Conservation (phyloP, 129 eudicot species). For the Escallonia rubra region DNA sequence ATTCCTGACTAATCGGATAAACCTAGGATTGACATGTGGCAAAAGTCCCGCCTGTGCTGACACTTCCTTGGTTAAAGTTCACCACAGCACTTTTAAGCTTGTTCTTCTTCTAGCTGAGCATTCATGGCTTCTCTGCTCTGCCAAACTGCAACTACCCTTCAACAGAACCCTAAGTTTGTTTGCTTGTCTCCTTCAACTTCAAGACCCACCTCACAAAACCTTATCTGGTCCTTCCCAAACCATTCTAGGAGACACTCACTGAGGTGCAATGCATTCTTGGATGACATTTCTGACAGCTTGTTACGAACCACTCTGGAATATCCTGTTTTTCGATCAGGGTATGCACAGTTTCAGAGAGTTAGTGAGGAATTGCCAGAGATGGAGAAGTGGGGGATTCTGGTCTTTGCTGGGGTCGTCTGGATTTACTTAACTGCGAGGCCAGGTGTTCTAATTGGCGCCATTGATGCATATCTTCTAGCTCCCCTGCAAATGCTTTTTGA, state of each 20-base stretch:
- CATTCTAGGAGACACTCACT: constrained; percentile 25
- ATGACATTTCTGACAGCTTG: constrained; percentile 38
- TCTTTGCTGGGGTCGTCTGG: constrained; percentile 74
- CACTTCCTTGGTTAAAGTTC: constrained; percentile 4
- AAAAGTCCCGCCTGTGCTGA: constrained; percentile 50
- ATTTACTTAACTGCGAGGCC: constrained; percentile 94
- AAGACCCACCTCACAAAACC: constrained; percentile 26
- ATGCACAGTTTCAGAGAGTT: constrained; percentile 36
- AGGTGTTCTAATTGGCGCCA: constrained; percentile 84
- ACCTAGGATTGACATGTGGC: constrained; percentile 37
- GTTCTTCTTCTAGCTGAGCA: constrained; percentile 1
- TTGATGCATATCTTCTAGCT: constrained; percentile 82
- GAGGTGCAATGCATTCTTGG: constrained; percentile 51
- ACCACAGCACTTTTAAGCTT: neutral
- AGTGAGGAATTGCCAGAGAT: constrained; percentile 48
- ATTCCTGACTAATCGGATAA: constrained; percentile 43
- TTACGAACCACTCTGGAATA: constrained; percentile 26
- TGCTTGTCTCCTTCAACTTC: constrained; percentile 36
- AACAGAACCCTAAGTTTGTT: constrained; percentile 31
- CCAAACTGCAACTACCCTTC: constrained; percentile 49
- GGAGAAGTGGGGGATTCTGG: constrained; percentile 68
- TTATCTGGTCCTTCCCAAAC: constrained; percentile 17
- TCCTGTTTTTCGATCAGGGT: constrained; percentile 49
- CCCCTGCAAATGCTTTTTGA: constrained; percentile 66
- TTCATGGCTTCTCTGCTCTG: constrained; percentile 63